Base-by-base conservation (phyloP, 2,329 filamentous ascomycete species). In the Talaromyces sp. region DNA sequence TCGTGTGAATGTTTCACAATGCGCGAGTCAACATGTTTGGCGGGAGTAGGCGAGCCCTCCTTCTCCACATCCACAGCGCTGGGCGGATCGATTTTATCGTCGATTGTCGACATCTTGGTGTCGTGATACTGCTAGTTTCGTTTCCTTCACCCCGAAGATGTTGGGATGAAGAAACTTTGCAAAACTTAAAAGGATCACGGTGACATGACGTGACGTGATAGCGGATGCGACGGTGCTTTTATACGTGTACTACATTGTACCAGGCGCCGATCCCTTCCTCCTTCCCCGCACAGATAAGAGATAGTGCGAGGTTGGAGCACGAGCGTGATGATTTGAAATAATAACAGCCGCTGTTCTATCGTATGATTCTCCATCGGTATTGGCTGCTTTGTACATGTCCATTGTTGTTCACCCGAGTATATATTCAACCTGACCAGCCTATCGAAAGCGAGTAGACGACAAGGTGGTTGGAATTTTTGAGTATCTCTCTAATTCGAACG, bases 1-100 rank as follows among this genome's bases (percentile, higher is more conserved):
- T 87, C 83, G 60, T 84, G 79, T 1, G 81, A 78, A 67, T 85
- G 83, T 66, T 83, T 78, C 59, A 82, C 69, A 36, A 83, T 72
- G 6, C 69, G 75, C n/a, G 69, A 66, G 53, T 74, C 70, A 36
- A 69, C 53, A 54, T 68, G 56, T 47, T 65, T 67, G 33, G 31
- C 40, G 6, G 44, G 55, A 0, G 18, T 27, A n/a, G 28, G 23
- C 51, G 57, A 42, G 50, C 58, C 7, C 57, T 67, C 16, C 27
- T 60, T 60, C 57, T 69, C 70, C 7, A 69, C 53, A 36, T 72
- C 67, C n/a, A 68, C 61, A 28, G 44, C 10, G 23, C 10, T 16
- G 23, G 67, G 66, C 7, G 58, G 18, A 16, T 62, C 77, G 72
- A 70, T 60, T 14, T 79, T 75, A 76, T 40, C 82, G 79, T 70